Evolutionary conservation across 495 filamentous ascomycete genomes (phyloP), one percentile per base, ranked within the genome.

Genomic region (Trypethelium eluteriae): DNA sequence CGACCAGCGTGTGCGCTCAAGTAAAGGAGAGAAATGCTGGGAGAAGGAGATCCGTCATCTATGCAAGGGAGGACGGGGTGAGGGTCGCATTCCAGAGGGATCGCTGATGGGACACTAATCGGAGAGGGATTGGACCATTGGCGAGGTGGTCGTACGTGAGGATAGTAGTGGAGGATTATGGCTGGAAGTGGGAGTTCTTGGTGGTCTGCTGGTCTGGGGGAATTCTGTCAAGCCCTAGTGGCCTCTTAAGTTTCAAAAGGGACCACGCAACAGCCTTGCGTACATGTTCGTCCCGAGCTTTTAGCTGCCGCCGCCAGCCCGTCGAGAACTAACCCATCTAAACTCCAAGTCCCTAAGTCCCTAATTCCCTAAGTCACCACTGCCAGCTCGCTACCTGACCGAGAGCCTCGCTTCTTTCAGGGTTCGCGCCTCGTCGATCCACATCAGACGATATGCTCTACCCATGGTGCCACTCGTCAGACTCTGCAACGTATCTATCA

Each of bases 191-290:
- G 25, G 25, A 25, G 25, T 25, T 25, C 25, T 25, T 25, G 25
- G 25, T 25, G 25, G 25, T 25, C 25, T 25, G 25, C 25, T 25
- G 25, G 25, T 25, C 25, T 25, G 25, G 53, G 53, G 53, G 53
- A 59, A 59, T 35, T 59, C 53, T 59, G 32, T 34, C 53, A 59
- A 59, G 53, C 53, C 53, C 53, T 59, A 59, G 53, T 59, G 53
- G 53, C 53, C 53, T 59, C 32, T 36, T 59, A 59, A 59, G 53
- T 59, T 59, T 59, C 53, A 59, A 59, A 59, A 59, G 53, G 53
- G 53, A 59, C 53, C 53, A 59, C 53, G 53, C 53, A 59, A 59
- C 53, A 59, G 53, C 53, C 53, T 59, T 59, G 53, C 53, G 53
- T 35, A 11, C 53, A 59, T 59, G 25, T 34, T 36, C 53, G 53